Base-by-base conservation (phyloP, 257 asterid species). In the Solanum okadae region DNA sequence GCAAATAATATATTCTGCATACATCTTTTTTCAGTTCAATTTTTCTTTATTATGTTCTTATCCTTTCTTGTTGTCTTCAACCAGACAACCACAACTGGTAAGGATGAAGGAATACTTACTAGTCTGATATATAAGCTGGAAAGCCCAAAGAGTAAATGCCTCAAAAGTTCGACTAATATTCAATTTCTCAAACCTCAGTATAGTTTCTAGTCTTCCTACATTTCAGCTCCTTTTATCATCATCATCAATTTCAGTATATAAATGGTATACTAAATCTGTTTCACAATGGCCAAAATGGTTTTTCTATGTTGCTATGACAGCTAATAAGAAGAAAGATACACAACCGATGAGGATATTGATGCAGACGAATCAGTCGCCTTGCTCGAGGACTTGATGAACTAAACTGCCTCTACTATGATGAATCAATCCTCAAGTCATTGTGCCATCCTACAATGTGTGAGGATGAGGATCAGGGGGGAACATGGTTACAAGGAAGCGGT, bases 391-490 rank as follows among this genome's bases (percentile, higher is more conserved):
- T 44, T 81, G 40, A 46, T 87, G 86, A 71, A 78, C 44, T 12
- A 71, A 76, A 33, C 85, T 37, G 67, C 72, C 78, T 67, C 89
- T 37, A 61, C 82, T 46, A 61, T 10, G 40, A 23, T 23, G 85
- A 42, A n/a, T 37, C 38, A 42, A n/a, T 37, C 25, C 85, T 83
- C 79, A 56, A 52, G 35, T 40, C 88, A 61, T 94, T 93, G 1
- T 25, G 18, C 16, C 87, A 37, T 46, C 76, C 87, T 63, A 93
- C 68, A 93, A 87, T 31, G 98, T 87, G 23, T 93, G 95, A 85
- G 93, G 89, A 84, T 94, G 96, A 34, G 98, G 93, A 90, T 94
- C 98, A 4, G 98, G 91, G 67, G 98, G 98, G 83, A 90, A 94
- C 49, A 90, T 9, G 63, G 91, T 93, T 76, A 94, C 92, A 87